Evolutionary conservation across 371 early-diverging fungal species (phyloP).

Genomic region (Mucor velutinosus): DNA sequence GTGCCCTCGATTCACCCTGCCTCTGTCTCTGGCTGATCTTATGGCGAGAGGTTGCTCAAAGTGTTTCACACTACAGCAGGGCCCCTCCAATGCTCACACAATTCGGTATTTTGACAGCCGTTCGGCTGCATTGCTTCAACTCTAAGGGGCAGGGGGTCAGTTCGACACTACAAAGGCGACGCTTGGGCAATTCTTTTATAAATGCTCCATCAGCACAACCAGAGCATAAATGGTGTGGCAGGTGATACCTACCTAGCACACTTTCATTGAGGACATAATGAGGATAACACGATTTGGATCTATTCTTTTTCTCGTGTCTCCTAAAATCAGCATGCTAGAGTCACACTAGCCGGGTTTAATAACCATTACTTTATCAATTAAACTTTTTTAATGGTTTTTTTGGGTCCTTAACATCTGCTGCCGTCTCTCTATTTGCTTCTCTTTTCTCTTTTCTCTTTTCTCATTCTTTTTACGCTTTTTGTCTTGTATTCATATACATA

Average conservation of each 20-base stretch:
- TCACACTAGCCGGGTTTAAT: constrained; percentile 30
- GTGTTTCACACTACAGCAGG: not conserved
- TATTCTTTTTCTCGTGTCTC: constrained; percentile 29
- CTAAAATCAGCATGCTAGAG: constrained; percentile 26
- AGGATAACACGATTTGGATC: constrained; percentile 30
- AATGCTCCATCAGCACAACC: not conserved
- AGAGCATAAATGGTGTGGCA: not conserved
- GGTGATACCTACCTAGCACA: not conserved
- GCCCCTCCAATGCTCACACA: not conserved
- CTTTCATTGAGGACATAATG: constrained; percentile 7
- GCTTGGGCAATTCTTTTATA: not conserved
- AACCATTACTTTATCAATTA: constrained; percentile 23
- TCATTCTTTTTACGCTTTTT: not conserved
- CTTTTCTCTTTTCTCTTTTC: not conserved
- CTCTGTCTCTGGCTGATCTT: not conserved
- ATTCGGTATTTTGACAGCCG: constrained; percentile 27
- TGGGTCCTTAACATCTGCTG: constrained; percentile 3
- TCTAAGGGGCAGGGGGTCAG: not conserved
- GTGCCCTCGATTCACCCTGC: not conserved
- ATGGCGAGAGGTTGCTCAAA: not conserved
- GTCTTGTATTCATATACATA: not conserved
- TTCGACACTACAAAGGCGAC: not conserved
- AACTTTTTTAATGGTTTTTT: constrained; percentile 16
- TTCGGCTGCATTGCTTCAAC: constrained; percentile 2
- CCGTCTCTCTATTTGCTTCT: constrained; percentile 10